phyloP scores from a whole-genome alignment of 148 eudicot species.

The Vaccinium myrtillus region DNA sequence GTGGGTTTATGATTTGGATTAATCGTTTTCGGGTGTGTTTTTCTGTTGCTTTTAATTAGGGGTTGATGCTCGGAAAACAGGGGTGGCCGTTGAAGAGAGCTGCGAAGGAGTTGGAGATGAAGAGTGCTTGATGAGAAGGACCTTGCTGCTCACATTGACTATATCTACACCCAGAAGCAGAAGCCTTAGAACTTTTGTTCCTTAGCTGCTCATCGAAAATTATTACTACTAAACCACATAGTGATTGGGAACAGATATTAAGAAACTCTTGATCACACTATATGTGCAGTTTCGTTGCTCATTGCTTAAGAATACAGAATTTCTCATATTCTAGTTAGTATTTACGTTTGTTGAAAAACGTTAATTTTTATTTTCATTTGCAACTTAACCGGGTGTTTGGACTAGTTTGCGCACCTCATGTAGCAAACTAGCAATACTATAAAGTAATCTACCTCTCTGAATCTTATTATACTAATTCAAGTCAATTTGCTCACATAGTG shows the following conservation, averaged over 20 bases:
- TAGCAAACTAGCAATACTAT: not conserved
- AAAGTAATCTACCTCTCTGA: not conserved
- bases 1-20: not conserved
- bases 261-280: not conserved
- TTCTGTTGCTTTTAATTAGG: conserved; percentile 4
- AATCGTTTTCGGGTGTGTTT: not conserved
- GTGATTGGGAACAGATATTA: not conserved
- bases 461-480: not conserved
- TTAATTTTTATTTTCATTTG: no score
- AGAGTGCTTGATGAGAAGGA: conserved; percentile 54
- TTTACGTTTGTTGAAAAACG: not conserved
- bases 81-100: conserved; percentile 27
- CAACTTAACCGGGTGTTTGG: no score
- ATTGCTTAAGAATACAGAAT: not conserved
- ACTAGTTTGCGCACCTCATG: not conserved
- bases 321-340: not conserved
- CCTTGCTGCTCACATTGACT: conserved; percentile 49
- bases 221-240: not conserved
- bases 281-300: not conserved
- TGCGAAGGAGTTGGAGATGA: conserved; percentile 42
- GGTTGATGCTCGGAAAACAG: conserved; percentile 18
- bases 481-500: not conserved
- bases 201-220: not conserved
- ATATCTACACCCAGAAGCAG: conserved; percentile 50
- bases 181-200: conserved; percentile 30